Base-by-base conservation (phyloP, 169 alveolate genomes). In the Plasmodium vivax region DNA sequence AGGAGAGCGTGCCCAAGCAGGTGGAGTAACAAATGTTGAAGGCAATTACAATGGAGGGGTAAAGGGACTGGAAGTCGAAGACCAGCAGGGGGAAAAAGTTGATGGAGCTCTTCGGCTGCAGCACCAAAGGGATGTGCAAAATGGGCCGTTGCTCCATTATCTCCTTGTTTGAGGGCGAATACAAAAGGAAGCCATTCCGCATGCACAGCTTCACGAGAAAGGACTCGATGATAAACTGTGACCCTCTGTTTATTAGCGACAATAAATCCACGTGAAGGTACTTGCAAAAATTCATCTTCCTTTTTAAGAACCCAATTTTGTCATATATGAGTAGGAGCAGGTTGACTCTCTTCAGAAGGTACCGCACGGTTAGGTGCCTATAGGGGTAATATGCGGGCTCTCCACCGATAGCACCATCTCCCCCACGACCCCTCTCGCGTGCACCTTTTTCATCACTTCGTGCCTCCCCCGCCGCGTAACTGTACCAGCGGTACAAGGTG, bases 1-100 rank as follows among this genome's bases (percentile, higher is more conserved):
- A 54, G 95, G 96, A 93, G 41, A 92, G 92, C 36, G 96, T 88
- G 83, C 98, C 97, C 81, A 95, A 51, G 85, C 97, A 94, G 34
- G 99, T 98, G 80, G 99, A 96, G 94, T 98, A 98, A 93, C 99
- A 98, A 92, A 98, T 93, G 93, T 98, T 98, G 96, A 98, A 99
- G 27, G 99, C 99, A 93, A 98, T 98, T 98, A 98, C 97, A 84
- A 98, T 98, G 38, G 99, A 98, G 32, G 99, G 99, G 96, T 99
- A 99, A 43, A 98, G 97, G 82, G 99, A 98, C 41, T 99, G 99
- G 95, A 98, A 99, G 95, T 98, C 99, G 79, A 99, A 95, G 23
- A 99, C 99, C 16, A 99, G 98, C 41, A 99, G 97, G 2, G 99
- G 99, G 58, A 96, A 96, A 58, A 98, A 97, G 95, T 98, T 98